Percentiles rank a stretch among this genome's conserved stretches.
Evolutionary conservation across 179 eudicot genomes (phyloP).

Genomic region (Gypsophila paniculata): DNA sequence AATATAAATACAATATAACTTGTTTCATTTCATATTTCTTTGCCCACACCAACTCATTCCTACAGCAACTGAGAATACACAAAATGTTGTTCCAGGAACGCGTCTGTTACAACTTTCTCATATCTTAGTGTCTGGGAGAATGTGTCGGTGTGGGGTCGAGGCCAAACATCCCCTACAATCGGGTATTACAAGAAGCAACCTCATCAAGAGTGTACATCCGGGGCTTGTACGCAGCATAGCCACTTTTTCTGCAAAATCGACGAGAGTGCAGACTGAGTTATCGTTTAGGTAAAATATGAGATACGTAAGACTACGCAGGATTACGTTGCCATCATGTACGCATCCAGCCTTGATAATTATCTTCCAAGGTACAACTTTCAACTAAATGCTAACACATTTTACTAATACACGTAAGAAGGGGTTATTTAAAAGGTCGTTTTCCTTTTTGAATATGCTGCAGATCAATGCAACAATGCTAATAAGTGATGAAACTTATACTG

Average conservation of each 20-base stretch:
- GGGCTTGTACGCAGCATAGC: constrained; percentile 72
- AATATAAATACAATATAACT: constrained; percentile 42
- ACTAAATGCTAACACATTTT: neutral
- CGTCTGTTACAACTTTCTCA: constrained; percentile 31
- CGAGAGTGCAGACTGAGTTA: neutral
- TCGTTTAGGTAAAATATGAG: neutral
- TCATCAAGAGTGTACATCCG: constrained; percentile 61
- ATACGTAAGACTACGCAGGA: neutral
- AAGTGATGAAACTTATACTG: too few relatives aligned
- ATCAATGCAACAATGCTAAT: too few relatives aligned
- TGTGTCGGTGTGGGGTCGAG: constrained; percentile 36
- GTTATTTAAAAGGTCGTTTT: neutral
- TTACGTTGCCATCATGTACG: neutral
- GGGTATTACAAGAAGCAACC: constrained; percentile 21
- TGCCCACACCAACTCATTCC: constrained; percentile 47
- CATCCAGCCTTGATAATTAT: neutral
- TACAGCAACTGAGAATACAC: constrained; percentile 31
- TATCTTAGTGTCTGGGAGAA: constrained; percentile 29
- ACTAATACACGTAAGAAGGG: too few relatives aligned
- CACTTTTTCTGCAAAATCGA: constrained; percentile 68
- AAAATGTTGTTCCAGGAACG: constrained; percentile 31
- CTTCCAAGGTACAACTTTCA: neutral
- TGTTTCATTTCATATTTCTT: constrained; percentile 28
- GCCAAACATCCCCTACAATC: constrained; percentile 30
- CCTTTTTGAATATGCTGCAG: too few relatives aligned